Evolutionary conservation across 352 stramenopile species (phyloP), one percentile per base, ranked within the genome.

Genomic region (Achlya hypogyna): DNA sequence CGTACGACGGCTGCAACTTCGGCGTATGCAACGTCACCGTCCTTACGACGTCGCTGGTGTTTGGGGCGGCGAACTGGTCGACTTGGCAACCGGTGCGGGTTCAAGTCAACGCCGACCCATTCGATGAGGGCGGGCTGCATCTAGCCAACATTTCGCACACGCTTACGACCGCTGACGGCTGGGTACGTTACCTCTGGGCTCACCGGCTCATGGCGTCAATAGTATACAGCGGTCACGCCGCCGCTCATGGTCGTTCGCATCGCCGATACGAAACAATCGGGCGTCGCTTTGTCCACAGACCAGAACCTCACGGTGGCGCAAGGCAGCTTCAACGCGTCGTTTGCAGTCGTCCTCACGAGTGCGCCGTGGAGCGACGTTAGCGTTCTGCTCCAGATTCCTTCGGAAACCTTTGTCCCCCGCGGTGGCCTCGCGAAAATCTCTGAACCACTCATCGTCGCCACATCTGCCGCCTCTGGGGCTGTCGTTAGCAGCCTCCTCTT

Each of bases 301-400:
- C 70, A 71, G 2, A 63, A 82, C 29, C 70, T 92, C 0, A 77
- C 88, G 23, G 81, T 89, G 9, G 78, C 81, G 0, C 81, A 92
- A 63, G 83, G 80, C 2, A 83, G 83, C 16, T 92, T 92, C 51
- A 90, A 89, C 43, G 81, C 88, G 69, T 87, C 81, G n/a, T 90
- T 89, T 54, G 64, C 64, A 2, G 63, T 90, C 23, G 72, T 74
- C 0, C 68, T 92, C 1, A 78, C 79, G 18, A 80, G 81, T 0
- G 83, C 89, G 62, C 83, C 83, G 12, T 89, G 83, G 38, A 70
- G 86, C 59, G 73, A 86, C 43, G 83, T 90, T 27, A 71, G 71
- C 1, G 25, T 92, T 4, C 74, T 69, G 0, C 53, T 89, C 14
- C 62, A 43, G 0, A 78, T 82, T 5, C 28, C 68, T 0, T 70